These are phyloP conservation scores for Paraphoma chrysanthemicola DNA, from an alignment of 2,329 filamentous ascomycete species.

Conservation along the genomic window DNA sequence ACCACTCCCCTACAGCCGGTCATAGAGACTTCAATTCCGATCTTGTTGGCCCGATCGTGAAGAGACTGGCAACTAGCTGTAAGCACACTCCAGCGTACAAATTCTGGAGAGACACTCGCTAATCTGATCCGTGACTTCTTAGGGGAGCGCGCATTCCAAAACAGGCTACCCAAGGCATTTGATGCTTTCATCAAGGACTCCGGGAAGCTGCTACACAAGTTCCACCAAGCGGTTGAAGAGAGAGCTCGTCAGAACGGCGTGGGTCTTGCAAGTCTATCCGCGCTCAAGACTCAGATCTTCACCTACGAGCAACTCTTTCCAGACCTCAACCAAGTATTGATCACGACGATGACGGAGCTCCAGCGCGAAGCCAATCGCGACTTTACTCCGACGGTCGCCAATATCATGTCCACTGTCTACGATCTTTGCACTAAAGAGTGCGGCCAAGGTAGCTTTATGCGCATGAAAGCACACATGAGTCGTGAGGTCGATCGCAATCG, in stretches of 20 bases:
- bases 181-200: conserved; percentile 43
- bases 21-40: conserved; percentile 52
- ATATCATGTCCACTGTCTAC: conserved; percentile 58
- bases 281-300: conserved; percentile 52
- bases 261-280: conserved; percentile 48
- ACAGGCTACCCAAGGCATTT: conserved; percentile 51
- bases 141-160: conserved; percentile 53
- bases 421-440: conserved; percentile 51
- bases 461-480: conserved; percentile 62
- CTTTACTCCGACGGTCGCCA: conserved; percentile 58
- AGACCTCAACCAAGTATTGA: conserved; percentile 42
- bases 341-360: conserved; percentile 49
- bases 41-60: conserved; percentile 49
- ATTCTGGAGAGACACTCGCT: too few relatives aligned
- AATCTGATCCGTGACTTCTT: too few relatives aligned
- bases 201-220: conserved; percentile 43
- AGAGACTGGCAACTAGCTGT: conserved; percentile 50
- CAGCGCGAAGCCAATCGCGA: conserved; percentile 63
- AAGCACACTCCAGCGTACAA: too few relatives aligned
- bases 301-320: conserved; percentile 52
- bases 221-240: conserved; percentile 53
- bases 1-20: conserved; percentile 44
- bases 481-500: conserved; percentile 52
- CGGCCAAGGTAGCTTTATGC: conserved; percentile 55
- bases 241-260: conserved; percentile 49